Conservation (phyloP, 768 basidiomycete genomes). For the Tulasnella sp. region DNA sequence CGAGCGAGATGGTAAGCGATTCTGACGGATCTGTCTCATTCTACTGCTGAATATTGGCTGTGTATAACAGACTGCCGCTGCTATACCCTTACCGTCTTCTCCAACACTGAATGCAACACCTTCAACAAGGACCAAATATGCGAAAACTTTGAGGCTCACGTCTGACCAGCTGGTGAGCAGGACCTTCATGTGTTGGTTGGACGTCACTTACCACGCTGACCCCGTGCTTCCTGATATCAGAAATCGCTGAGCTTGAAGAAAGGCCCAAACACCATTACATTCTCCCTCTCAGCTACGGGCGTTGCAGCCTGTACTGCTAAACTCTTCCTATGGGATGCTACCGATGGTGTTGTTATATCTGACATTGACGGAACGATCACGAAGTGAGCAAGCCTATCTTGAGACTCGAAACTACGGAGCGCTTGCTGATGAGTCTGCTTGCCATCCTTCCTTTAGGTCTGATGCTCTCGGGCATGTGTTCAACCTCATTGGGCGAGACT, state of each 20-base stretch:
- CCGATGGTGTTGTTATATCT: constrained; percentile 81
- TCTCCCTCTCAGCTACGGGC: constrained; percentile 78
- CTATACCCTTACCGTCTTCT: not conserved
- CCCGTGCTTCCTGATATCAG: constrained; percentile 33
- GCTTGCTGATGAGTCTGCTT: too few relatives aligned
- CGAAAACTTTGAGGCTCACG: constrained; percentile 84
- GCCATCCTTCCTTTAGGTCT: constrained; percentile 42
- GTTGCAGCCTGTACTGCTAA: constrained; percentile 77
- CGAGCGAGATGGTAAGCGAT: constrained; percentile 4
- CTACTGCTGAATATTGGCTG: too few relatives aligned
- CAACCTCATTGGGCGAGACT: constrained; percentile 94
- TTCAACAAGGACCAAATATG: constrained; percentile 46
- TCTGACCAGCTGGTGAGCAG: constrained; percentile 69
- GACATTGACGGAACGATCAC: constrained; percentile 99
- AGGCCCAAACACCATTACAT: constrained; percentile 85
- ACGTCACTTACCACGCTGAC: not conserved
- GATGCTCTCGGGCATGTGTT: constrained; percentile 95
- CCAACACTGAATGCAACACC: not conserved
- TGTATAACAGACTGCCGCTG: too few relatives aligned
- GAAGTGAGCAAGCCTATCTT: constrained; percentile 53
- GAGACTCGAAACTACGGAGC: not conserved
- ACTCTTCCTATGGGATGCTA: constrained; percentile 93
- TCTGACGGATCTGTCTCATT: too few relatives aligned
- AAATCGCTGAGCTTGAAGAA: constrained; percentile 75
- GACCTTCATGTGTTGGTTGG: not conserved